Evolutionary conservation across 768 basidiomycete species (phyloP).

Genomic region (Hygrophorus russula): DNA sequence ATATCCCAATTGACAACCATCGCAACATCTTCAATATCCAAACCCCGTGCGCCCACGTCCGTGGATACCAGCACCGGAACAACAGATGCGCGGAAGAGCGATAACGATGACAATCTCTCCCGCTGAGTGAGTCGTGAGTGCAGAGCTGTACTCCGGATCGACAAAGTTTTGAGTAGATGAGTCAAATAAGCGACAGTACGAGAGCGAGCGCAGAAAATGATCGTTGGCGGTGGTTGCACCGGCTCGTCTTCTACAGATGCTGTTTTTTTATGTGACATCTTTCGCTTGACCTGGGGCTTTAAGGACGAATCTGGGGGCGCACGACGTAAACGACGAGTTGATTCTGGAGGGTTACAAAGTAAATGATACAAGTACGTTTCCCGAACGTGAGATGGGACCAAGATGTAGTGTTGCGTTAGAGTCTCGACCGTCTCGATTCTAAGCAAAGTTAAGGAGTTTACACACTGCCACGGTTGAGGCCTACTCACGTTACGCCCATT

Average conservation of each 20-base stretch:
- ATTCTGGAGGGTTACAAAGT: slow-evolving; percentile 80
- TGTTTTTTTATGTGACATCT: slow-evolving; percentile 18
- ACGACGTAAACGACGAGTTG: slow-evolving; percentile 55
- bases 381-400: slow-evolving; percentile 90
- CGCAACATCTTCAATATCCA: slow-evolving; percentile 94
- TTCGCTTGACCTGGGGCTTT: slow-evolving; percentile 22
- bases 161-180: slow-evolving; percentile 60
- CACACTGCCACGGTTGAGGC: background rate
- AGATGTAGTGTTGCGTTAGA: slow-evolving; percentile 79
- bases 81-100: slow-evolving; percentile 73
- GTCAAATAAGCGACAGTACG: slow-evolving; percentile 88
- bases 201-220: slow-evolving; percentile 84
- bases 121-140: slow-evolving; percentile 93
- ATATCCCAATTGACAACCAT: slow-evolving; percentile 98
- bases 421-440: slow-evolving; percentile 87
- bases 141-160: slow-evolving; percentile 77
- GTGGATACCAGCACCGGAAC: slow-evolving; percentile 91
- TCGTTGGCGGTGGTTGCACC: slow-evolving; percentile 84
- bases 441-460: background rate
- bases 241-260: slow-evolving; percentile 31
- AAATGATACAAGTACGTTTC: slow-evolving; percentile 88
- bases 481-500: slow-evolving; percentile 56
- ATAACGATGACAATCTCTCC: slow-evolving; percentile 75
- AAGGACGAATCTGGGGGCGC: slow-evolving; percentile 41
- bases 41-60: slow-evolving; percentile 88